phyloP scores from a whole-genome alignment of 306 rosid genomes.

The Oxytropis ochrocephala region DNA sequence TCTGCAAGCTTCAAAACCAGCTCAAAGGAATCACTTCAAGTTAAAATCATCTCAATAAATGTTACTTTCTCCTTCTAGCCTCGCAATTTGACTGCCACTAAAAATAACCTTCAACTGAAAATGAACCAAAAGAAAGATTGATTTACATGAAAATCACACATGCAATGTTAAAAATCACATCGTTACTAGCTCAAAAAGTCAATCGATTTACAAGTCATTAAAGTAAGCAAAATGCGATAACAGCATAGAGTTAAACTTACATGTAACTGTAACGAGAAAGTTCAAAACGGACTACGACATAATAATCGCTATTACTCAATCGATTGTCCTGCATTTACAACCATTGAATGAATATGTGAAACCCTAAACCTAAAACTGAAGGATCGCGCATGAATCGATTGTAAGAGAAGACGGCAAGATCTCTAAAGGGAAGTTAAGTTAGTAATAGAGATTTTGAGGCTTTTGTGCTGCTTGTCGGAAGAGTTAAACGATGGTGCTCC shows the following conservation, averaged over 20 bases:
- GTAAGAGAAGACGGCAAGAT: constrained; percentile 27
- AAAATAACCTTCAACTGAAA: constrained; percentile 10
- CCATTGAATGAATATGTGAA: background rate
- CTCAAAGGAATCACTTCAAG: background rate
- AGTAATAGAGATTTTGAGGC: constrained; percentile 13
- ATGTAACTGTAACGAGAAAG: background rate
- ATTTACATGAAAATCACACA: constrained; percentile 12
- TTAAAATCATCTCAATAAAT: background rate
- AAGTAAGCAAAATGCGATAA: constrained; percentile 11
- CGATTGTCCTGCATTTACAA: background rate
- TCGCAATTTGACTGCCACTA: constrained; percentile 21
- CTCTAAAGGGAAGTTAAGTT: background rate
- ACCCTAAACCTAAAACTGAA: constrained; percentile 16
- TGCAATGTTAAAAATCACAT: constrained; percentile 14
- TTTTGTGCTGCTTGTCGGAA: constrained; percentile 12
- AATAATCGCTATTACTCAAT: background rate
- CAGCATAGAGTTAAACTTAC: background rate
- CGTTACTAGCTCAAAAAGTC: background rate
- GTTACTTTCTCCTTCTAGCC: background rate
- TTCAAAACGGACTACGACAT: background rate
- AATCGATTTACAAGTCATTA: background rate
- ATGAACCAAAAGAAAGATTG: background rate
- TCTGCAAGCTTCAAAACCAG: constrained; percentile 8
- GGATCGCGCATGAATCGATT: background rate
- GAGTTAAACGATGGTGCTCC: constrained; percentile 28